Percentiles rank a stretch among this genome's conserved stretches.
phyloP scores from a whole-genome alignment of 2,329 filamentous ascomycete species.

The Alternaria brassicae region DNA sequence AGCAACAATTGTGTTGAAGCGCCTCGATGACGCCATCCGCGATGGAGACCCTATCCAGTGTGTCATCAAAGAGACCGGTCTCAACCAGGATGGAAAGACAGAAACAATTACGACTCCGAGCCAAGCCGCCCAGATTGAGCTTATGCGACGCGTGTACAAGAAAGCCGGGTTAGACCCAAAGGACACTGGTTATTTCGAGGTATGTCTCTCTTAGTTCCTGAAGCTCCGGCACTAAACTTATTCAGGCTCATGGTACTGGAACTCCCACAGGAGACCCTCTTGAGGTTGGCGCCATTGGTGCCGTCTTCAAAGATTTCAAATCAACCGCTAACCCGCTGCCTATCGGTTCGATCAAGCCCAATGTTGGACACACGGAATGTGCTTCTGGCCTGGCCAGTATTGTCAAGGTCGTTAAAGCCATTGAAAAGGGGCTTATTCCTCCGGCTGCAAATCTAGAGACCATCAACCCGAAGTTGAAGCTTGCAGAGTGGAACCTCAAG shows the following conservation, averaged over 20 bases:
- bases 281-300: constrained; percentile 9
- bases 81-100: constrained; percentile 51
- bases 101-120: constrained; percentile 52
- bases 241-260: constrained; percentile 26
- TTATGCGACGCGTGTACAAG: constrained; percentile 45
- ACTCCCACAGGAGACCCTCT: not conserved
- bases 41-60: constrained; percentile 57
- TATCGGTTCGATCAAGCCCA: constrained; percentile 39
- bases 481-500: too few relatives aligned
- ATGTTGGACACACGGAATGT: constrained; percentile 31
- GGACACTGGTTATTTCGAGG: too few relatives aligned
- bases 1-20: constrained; percentile 60
- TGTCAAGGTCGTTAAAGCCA: too few relatives aligned
- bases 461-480: too few relatives aligned
- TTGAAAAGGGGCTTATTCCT: too few relatives aligned
- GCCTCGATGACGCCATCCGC: constrained; percentile 55
- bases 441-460: too few relatives aligned
- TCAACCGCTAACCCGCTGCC: not conserved
- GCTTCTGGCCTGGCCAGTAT: constrained; percentile 38
- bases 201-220: too few relatives aligned
- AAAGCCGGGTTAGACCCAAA: constrained; percentile 45
- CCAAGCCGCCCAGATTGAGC: constrained; percentile 53
- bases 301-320: constrained; percentile 16
- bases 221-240: too few relatives aligned
- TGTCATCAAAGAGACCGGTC: constrained; percentile 46